Evolutionary conservation across 169 alveolate genomes (phyloP).

Genomic region (Haemoproteus tartakovskyi): DNA sequence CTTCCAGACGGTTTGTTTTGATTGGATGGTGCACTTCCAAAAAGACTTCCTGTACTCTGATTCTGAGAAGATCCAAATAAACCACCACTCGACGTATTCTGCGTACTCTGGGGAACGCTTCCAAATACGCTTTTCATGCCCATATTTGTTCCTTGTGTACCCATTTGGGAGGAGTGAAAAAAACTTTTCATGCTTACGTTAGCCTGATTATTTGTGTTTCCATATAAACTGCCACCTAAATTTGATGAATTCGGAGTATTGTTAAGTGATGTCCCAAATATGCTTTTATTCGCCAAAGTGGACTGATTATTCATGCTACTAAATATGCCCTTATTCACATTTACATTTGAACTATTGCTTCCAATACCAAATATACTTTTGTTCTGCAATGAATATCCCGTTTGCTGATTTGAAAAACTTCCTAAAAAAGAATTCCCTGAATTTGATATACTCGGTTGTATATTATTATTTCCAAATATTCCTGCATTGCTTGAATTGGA

Average conservation of each 20-base stretch:
- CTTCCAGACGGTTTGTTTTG: conserved; percentile 22
- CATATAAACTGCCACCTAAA: conserved; percentile 21
- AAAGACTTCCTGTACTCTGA: conserved; percentile 9
- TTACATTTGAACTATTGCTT: conserved; percentile 4
- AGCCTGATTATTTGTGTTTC: conserved; percentile 31
- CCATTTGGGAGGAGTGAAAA: conserved; percentile 25
- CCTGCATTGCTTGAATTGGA: no score
- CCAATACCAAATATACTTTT: conserved; percentile 35
- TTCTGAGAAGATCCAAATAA: conserved; percentile 28
- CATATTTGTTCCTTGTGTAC: conserved; percentile 42
- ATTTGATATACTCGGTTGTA: no score
- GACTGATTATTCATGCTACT: conserved; percentile 42
- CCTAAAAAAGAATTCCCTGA: no score
- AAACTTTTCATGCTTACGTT: conserved; percentile 31
- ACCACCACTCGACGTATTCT: conserved; percentile 31
- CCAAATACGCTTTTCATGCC: conserved; percentile 53
- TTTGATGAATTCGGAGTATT: neutral
- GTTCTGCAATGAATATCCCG: no score
- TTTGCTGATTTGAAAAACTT: no score
- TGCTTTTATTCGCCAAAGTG: conserved; percentile 18
- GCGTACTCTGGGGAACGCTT: conserved; percentile 61
- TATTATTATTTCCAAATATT: no score
- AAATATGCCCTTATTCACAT: conserved; percentile 22
- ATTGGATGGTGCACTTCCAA: conserved; percentile 32
- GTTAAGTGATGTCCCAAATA: conserved; percentile 6